These are phyloP conservation scores for Naegleria gruberi DNA, from an alignment of 208 protist species.

Conservation along the genomic window DNA sequence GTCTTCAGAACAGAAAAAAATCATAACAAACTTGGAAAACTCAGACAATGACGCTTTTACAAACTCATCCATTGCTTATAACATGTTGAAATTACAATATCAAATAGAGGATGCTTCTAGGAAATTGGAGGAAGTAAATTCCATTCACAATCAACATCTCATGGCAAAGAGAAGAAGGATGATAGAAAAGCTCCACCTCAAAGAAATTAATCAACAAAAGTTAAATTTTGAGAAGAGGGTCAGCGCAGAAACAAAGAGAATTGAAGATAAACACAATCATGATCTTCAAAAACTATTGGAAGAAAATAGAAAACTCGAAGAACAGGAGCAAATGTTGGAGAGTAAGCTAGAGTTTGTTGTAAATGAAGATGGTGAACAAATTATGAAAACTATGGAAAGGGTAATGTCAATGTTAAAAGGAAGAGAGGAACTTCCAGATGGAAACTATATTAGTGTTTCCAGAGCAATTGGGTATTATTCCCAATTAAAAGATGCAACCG, in stretches of 20 bases:
- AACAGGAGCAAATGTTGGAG: not conserved
- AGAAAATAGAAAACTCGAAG: not conserved
- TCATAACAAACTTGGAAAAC: not conserved
- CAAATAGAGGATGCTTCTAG: too few species aligned
- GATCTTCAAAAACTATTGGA: not conserved
- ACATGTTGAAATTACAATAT: not conserved
- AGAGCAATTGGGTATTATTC: not conserved
- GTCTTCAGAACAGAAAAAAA: not conserved
- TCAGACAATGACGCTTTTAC: not conserved
- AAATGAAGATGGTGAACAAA: not conserved
- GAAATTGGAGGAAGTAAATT: not conserved
- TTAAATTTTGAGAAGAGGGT: not conserved
- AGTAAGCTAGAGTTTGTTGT: not conserved
- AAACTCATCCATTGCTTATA: not conserved
- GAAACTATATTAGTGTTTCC: slow-evolving; percentile 11
- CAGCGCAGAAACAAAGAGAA: not conserved
- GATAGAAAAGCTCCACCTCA: not conserved
- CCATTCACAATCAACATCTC: not conserved
- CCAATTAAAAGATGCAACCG: slow-evolving; percentile 6
- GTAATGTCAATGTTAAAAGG: slow-evolving; percentile 2
- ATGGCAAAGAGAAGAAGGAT: not conserved
- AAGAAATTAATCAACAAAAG: not conserved
- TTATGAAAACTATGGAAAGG: not conserved
- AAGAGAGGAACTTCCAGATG: not conserved
- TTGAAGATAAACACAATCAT: not conserved